phyloP scores from a whole-genome alignment of 2,329 filamentous ascomycete species.

The Amesomyces nigricolor region DNA sequence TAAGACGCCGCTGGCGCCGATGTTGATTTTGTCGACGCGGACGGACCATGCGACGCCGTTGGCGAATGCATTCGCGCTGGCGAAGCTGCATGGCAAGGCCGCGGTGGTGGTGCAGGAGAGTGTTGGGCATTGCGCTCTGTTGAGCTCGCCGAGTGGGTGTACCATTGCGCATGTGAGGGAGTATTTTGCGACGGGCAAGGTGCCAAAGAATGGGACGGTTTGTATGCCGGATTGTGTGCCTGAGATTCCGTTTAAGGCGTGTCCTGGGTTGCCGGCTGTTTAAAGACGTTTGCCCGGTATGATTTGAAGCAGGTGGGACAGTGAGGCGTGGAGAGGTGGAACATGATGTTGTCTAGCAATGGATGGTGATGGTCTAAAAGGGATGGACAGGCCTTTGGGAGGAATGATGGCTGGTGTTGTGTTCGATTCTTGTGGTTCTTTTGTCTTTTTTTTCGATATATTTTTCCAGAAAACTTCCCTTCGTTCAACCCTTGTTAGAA shows the following conservation, averaged over 20 bases:
- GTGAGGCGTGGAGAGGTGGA: too few species aligned
- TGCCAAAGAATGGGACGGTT: constrained; percentile 11
- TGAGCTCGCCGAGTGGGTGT: constrained; percentile 8
- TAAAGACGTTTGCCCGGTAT: too few species aligned
- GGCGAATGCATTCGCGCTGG: constrained; percentile 13
- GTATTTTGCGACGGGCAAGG: constrained; percentile 12
- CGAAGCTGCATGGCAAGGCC: constrained; percentile 3
- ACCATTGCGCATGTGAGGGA: constrained; percentile 2
- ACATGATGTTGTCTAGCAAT: too few species aligned
- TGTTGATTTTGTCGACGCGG: constrained; percentile 15
- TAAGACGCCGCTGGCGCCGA: background rate
- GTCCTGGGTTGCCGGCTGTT: constrained; percentile 1
- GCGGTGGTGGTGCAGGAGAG: constrained; percentile 14
- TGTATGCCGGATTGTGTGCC: constrained; percentile 12
- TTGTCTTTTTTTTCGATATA: too few species aligned
- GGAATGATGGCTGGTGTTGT: too few species aligned
- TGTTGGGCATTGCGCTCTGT: constrained; percentile 9
- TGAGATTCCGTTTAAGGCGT: constrained; percentile 7
- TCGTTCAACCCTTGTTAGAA: too few species aligned
- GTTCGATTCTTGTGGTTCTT: too few species aligned
- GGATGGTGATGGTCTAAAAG: too few species aligned
- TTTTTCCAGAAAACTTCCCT: too few species aligned
- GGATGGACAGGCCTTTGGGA: too few species aligned
- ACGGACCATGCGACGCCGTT: constrained; percentile 16
- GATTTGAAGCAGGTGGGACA: too few species aligned